Percentiles rank a stretch among this genome's conserved stretches.
Conservation (phyloP, 139 green algal genomes). For the Coccomyxa sp. region DNA sequence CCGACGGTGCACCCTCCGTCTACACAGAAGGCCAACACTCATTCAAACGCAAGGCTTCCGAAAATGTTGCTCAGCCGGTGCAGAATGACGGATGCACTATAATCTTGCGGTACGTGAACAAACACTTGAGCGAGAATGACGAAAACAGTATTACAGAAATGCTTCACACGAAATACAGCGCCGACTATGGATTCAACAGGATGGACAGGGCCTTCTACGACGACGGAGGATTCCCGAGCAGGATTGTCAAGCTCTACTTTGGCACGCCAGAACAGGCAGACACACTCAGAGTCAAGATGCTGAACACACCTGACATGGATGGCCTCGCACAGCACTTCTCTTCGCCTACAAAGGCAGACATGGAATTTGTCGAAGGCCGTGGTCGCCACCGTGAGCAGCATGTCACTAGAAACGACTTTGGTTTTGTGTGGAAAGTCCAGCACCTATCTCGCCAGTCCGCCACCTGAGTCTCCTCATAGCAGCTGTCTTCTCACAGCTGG, state of each 20-base stretch:
- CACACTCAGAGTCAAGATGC: background rate
- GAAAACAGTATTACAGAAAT: too few relatives aligned
- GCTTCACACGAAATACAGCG: background rate
- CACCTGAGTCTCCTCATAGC: too few relatives aligned
- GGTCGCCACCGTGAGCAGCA: background rate
- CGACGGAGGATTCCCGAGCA: background rate
- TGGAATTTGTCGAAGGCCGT: background rate
- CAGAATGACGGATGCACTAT: too few relatives aligned
- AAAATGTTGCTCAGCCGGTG: too few relatives aligned
- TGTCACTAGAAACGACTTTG: background rate
- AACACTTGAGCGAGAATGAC: too few relatives aligned
- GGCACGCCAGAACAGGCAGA: background rate
- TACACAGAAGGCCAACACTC: too few relatives aligned
- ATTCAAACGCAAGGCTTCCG: too few relatives aligned
- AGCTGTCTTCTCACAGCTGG: background rate
- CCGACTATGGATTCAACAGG: background rate
- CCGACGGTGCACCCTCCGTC: too few relatives aligned
- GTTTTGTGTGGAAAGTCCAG: background rate
- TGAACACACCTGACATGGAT: too few relatives aligned
- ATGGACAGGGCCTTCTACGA: background rate
- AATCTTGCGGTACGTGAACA: too few relatives aligned
- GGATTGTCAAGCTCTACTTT: background rate
- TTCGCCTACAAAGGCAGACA: background rate
- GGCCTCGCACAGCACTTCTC: background rate
- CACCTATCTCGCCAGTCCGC: background rate